Evolutionary conservation across 345 rosid genomes (phyloP).

Genomic region (thale cress (Arabidopsis thaliana)): TAIR10.1 NC_003074.8:8996501-8997000

Average conservation of each 20-base stretch:
- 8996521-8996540: conserved; percentile 11
- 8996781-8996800: conserved; percentile 56
- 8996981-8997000: conserved; percentile 28
- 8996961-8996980: conserved; percentile 41
- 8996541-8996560: conserved; percentile 26
- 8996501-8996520: conserved; percentile 8
- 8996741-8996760: conserved; percentile 77
- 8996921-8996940: background rate
- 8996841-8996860: conserved; percentile 1
- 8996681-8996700: conserved; percentile 35
- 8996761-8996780: conserved; percentile 61
- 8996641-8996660: conserved; percentile 32
- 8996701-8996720: conserved; percentile 71
- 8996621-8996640: conserved; percentile 35
- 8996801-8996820: conserved; percentile 13
- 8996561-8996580: conserved; percentile 27
- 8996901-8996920: conserved; percentile 2
- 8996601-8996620: conserved; percentile 33
- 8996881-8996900: background rate
- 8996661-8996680: conserved; percentile 34
- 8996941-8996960: conserved; percentile 14
- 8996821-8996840: conserved; percentile 8
- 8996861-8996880: conserved; percentile 24
- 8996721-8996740: conserved; percentile 64
- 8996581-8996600: conserved; percentile 33